Base-by-base conservation (phyloP, 1,139 yeast species). In the Hyphopichia burtonii region DNA sequence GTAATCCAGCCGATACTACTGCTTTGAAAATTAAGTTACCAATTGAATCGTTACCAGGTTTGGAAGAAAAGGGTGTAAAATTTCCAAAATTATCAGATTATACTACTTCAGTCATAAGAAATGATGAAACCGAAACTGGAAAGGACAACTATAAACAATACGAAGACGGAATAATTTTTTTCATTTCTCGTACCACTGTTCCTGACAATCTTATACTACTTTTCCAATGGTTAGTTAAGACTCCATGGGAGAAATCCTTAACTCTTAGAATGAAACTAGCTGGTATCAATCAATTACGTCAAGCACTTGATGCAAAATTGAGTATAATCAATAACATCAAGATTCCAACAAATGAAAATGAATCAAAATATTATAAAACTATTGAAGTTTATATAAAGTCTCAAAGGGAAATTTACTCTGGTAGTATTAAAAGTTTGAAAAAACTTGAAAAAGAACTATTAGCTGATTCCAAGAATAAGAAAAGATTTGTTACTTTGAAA, bases 1-100 rank as follows among this genome's bases (percentile, higher is more conserved):
- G 76, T 34, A 89, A 88, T 54, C 59, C 66, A 1, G 77, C 78
- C 37, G 96, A 90, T 52, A 63, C 78, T 3, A 81, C 86, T 1
- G 80, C 86, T 0, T 65, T 80, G 41, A 76, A 71, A 51, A 69
- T 80, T 47, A 80, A 71, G 54, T 65, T 76, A 14, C 80, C 84
- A 0, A 44, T 52, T 8, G 64, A 58, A 14, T 37, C 65, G 30
- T 43, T 71, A 23, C 61, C 66, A 1, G 61, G 61, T 11, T 61
- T 80, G 23, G 55, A 64, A 39, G 51, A 52, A 5, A 61, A 69
- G 48, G 75, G 75, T 1, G 60, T 82, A 2, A 53, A 62, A 20
- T 56, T 83, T 23, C 84, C 85, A 0, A 61, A 65, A 1, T 44
- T 74, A 8, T 58, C 61, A 18, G 81, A 76, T 48, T 78, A 75